Percentiles rank a stretch among this genome's conserved stretches.
phyloP scores from a whole-genome alignment of 2,329 filamentous ascomycete species.

The Calonectria pseudoreteaudii region DNA sequence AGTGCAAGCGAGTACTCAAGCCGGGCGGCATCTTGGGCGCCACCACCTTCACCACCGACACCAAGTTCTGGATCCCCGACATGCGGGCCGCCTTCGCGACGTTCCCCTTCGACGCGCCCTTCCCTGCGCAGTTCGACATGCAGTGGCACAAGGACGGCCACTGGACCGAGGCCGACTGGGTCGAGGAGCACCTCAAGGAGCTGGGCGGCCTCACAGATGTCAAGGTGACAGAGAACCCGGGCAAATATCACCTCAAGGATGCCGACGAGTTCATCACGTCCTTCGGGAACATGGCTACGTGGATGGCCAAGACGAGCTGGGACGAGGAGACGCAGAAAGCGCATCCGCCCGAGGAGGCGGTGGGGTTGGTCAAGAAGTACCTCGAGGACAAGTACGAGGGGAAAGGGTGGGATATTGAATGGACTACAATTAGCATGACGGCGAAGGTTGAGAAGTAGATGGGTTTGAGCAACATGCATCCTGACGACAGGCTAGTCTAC shows the following conservation, averaged over 20 bases:
- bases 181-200: conserved; percentile 49
- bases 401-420: conserved; percentile 42
- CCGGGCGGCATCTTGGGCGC: conserved; percentile 53
- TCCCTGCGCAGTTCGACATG: conserved; percentile 49
- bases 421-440: conserved; percentile 40
- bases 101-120: conserved; percentile 54
- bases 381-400: conserved; percentile 54
- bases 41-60: conserved; percentile 50
- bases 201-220: conserved; percentile 56
- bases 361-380: conserved; percentile 48
- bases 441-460: conserved; percentile 37
- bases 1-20: conserved; percentile 53
- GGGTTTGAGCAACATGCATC: too few species aligned
- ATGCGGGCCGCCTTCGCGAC: conserved; percentile 53
- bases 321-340: conserved; percentile 51
- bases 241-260: conserved; percentile 45
- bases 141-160: conserved; percentile 53
- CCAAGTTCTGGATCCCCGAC: conserved; percentile 53
- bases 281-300: conserved; percentile 54
- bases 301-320: conserved; percentile 53
- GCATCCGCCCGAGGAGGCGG: conserved; percentile 52
- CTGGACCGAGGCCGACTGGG: conserved; percentile 55
- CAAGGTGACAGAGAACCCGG: conserved; percentile 45
- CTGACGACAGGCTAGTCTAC: too few species aligned
- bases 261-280: conserved; percentile 50